Conservation (phyloP, 2,329 filamentous ascomycete genomes). For the Boeremia lycopersici region DNA sequence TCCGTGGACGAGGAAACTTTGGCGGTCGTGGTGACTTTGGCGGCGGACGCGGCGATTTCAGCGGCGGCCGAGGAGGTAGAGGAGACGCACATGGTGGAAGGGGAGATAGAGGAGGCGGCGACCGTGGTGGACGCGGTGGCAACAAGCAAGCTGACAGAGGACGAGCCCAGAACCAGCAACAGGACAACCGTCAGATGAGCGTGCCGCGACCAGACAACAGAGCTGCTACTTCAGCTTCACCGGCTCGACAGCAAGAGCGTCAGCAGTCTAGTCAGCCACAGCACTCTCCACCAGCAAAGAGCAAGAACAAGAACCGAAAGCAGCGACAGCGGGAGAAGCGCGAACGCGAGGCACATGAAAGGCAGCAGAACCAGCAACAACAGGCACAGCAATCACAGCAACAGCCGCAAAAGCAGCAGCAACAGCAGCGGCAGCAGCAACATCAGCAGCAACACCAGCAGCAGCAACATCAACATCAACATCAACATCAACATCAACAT, state of each 20-base stretch:
- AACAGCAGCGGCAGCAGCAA: constrained; percentile 6
- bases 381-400: constrained; percentile 11
- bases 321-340: constrained; percentile 37
- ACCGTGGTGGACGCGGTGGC: constrained; percentile 34
- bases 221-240: constrained; percentile 34
- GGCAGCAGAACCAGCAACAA: constrained; percentile 12
- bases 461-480: constrained; percentile 8
- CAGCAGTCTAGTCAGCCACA: constrained; percentile 25
- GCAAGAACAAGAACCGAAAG: constrained; percentile 42
- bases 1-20: constrained; percentile 40
- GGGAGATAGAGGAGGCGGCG: constrained; percentile 25
- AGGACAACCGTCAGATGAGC: constrained; percentile 31
- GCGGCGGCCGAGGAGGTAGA: constrained; percentile 37
- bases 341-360: constrained; percentile 31
- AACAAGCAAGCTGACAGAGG: constrained; percentile 35
- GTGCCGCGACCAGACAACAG: constrained; percentile 21
- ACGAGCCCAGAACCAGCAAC: constrained; percentile 30
- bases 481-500: constrained; percentile 17
- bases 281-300: constrained; percentile 29
- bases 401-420: constrained; percentile 9
- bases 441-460: constrained; percentile 16
- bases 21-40: constrained; percentile 24
- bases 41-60: constrained; percentile 24
- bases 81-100: constrained; percentile 11
- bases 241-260: constrained; percentile 28